These are phyloP conservation scores for Aspergillus phoenicis DNA, from an alignment of 2,329 filamentous ascomycete species.

Conservation along the genomic window DNA sequence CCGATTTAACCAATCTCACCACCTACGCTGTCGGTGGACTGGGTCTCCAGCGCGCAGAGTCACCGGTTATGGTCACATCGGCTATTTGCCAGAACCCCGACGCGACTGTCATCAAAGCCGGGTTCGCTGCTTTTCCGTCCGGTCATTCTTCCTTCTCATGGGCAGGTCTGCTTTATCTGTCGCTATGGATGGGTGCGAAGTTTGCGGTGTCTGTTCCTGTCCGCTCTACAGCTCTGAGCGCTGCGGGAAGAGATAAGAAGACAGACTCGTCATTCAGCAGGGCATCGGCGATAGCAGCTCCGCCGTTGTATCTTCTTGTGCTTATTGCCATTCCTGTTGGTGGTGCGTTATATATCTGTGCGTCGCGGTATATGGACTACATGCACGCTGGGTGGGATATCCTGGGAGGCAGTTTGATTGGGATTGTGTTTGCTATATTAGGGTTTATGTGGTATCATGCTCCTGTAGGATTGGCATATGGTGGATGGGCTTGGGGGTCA, in stretches of 20 bases:
- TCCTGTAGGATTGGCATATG: background rate
- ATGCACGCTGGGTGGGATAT: slow-evolving; percentile 11
- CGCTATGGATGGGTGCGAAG: background rate
- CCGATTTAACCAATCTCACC: background rate
- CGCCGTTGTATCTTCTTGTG: background rate
- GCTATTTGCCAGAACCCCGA: background rate
- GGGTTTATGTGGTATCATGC: slow-evolving; percentile 5
- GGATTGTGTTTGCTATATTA: background rate
- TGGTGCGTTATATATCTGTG: slow-evolving; percentile 1
- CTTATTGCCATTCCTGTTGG: background rate
- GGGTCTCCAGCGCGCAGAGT: background rate
- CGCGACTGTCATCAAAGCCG: background rate
- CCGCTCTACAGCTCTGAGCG: too few relatives aligned
- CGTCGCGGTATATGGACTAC: slow-evolving; percentile 4
- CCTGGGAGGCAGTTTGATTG: background rate
- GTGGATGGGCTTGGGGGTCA: background rate
- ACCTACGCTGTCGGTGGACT: background rate
- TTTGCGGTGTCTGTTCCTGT: background rate
- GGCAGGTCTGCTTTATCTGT: slow-evolving; percentile 2
- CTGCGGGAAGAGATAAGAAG: too few relatives aligned
- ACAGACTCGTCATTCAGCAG: background rate
- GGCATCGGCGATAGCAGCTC: background rate
- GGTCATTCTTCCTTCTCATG: slow-evolving; percentile 3
- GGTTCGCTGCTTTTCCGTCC: slow-evolving; percentile 2
- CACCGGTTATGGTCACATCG: background rate